phyloP scores from a whole-genome alignment of 306 rosid genomes.

The Inga leiocalycina region DNA sequence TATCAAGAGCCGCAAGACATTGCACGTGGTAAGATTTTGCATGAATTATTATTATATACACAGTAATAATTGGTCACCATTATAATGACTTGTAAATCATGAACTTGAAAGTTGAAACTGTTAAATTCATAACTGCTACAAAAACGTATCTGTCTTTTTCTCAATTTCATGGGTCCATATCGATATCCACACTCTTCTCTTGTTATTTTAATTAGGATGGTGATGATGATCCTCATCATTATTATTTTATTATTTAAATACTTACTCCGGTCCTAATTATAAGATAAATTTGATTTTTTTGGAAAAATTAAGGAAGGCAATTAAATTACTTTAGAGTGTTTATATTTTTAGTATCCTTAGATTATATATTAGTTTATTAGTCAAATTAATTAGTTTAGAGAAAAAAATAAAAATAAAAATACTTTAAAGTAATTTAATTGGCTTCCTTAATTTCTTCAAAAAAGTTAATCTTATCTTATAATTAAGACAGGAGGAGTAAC shows the following conservation, averaged over 20 bases:
- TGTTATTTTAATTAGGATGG: not conserved
- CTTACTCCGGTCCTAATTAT: too few species aligned
- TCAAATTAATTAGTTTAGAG: too few species aligned
- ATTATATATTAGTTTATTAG: too few species aligned
- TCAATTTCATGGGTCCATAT: not conserved
- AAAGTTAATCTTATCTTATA: too few species aligned
- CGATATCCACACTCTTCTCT: not conserved
- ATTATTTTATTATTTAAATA: not conserved
- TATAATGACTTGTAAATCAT: not conserved
- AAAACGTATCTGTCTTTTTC: not conserved
- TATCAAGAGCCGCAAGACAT: not conserved
- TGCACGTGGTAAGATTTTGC: not conserved
- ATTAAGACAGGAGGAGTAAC: too few species aligned
- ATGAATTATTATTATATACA: not conserved
- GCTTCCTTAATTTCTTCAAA: too few species aligned
- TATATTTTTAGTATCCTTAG: too few species aligned
- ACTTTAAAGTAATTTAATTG: too few species aligned
- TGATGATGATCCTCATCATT: not conserved
- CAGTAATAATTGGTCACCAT: not conserved
- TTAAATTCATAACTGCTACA: not conserved
- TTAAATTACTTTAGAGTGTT: too few species aligned
- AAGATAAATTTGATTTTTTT: too few species aligned
- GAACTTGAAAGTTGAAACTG: not conserved
- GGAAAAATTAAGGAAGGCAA: too few species aligned
- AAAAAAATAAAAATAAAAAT: too few species aligned